Evolutionary conservation across 805 yeast genomes (phyloP), one percentile per base, ranked within the genome.

Genomic region (Metschnikowia matae): DNA sequence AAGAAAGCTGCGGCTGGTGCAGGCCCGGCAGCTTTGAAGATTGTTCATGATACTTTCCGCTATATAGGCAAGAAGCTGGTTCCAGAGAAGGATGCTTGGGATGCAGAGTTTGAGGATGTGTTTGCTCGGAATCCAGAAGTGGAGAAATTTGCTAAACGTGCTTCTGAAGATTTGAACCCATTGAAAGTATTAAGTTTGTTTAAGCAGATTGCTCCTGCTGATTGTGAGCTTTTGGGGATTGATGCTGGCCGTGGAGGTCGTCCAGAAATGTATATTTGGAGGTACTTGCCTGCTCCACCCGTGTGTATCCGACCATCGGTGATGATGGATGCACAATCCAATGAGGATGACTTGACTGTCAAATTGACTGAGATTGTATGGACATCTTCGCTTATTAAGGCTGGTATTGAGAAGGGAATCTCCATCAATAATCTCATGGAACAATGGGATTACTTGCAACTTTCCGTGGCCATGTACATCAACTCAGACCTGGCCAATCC

Each of bases 281-380:
- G 96, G 63, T 94, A 91, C 65, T 78, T 94, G 48, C 99, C 99
- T 0, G 98, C 98, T 0, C 99, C 99, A 1, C 99, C 99, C 0
- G 97, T 95, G 17, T 94, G 99, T 77, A 94, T 94, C 49, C 82
- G 99, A 58, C 99, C 99, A 3, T 91, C 98, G 4, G 98, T 94
- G 31, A 77, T 84, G 74, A 89, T 89, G 91, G 90, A 88, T 65
- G 82, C 87, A 23, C 94, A 96, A 32, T 85, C 95, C 17, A 94
- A 94, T 69, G 99, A 94, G 72, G 99, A 94, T 70, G 99, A 95
- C 70, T 74, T 94, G 56, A 94, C 99, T 0, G 97, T 91, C 32
- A 94, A 94, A 65, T 74, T 94, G 51, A 89, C 98, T 0, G 99
- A 94, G 70, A 89, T 94, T 54, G 98, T 91, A 26, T 92, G 96